Percentiles rank a stretch among this genome's conserved stretches.
phyloP scores from a whole-genome alignment of 2,329 filamentous ascomycete genomes.

The Clonostachys byssicola region DNA sequence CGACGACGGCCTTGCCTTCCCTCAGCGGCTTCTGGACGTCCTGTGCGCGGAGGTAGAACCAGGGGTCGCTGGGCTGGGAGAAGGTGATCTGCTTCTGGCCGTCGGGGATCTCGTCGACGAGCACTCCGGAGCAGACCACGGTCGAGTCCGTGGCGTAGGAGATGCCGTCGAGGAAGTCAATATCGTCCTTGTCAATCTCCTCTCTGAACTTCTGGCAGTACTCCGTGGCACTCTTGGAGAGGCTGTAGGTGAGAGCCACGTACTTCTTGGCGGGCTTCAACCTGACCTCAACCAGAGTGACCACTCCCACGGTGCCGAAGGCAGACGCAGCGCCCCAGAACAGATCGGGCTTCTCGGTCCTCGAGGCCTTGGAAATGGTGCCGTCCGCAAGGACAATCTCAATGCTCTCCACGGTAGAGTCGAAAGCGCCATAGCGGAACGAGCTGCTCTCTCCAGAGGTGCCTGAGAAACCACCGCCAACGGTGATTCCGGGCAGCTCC shows the following conservation, averaged over 20 bases:
- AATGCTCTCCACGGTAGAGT: slow-evolving; percentile 54
- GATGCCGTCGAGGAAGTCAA: slow-evolving; percentile 68
- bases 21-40: slow-evolving; percentile 23
- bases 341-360: slow-evolving; percentile 50
- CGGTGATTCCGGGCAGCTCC: slow-evolving; percentile 71
- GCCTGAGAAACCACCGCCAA: slow-evolving; percentile 63
- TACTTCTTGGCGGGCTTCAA: slow-evolving; percentile 49
- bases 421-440: slow-evolving; percentile 64
- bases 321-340: slow-evolving; percentile 63
- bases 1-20: slow-evolving; percentile 20
- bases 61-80: slow-evolving; percentile 57
- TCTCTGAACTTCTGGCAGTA: slow-evolving; percentile 37
- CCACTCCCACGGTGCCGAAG: slow-evolving; percentile 63
- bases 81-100: slow-evolving; percentile 37
- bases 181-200: slow-evolving; percentile 26
- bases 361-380: slow-evolving; percentile 48
- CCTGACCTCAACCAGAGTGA: slow-evolving; percentile 58
- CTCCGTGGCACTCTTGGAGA: slow-evolving; percentile 30
- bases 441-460: slow-evolving; percentile 66
- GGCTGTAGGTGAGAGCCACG: slow-evolving; percentile 55
- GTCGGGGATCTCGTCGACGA: slow-evolving; percentile 41
- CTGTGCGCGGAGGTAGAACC: slow-evolving; percentile 69
- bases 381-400: slow-evolving; percentile 64
- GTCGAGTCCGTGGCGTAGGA: slow-evolving; percentile 51
- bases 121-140: slow-evolving; percentile 56